Base-by-base conservation (phyloP, 1,284 basidiomycete species). In the Veloporphyrellus conicus region DNA sequence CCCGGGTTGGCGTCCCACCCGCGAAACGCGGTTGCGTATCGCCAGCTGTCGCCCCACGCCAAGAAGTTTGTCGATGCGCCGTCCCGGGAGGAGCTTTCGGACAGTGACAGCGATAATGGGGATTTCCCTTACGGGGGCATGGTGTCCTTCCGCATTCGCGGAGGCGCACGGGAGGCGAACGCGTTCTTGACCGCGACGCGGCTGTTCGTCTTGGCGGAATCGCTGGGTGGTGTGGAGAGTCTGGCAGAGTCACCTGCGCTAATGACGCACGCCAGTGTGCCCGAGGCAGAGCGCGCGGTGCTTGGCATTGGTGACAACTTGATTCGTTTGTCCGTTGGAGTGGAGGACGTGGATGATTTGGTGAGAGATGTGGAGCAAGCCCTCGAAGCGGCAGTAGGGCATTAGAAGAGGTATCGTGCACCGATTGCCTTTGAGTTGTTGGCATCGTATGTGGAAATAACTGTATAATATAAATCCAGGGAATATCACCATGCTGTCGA, bases 171-270 rank as follows among this genome's bases (percentile, higher is more conserved):
- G 45, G 76, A 77, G 50, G 84, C 88, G 9, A 78, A 85, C 49
- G 72, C 66, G 54, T 93, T 97, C 73, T 70, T 96, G 45, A 79
- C 78, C 0, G 67, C 77, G 2, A 75, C 85, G 28, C 68, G 79
- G 35, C 64, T 95, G 38, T 94, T 96, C 63, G 81, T 85, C 12
- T 76, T 98, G 15, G 94, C 94, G 3, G 93, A 96, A 74, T 86
- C 81, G 40, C 71, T 97, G 6, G 94, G 94, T 3, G 94, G 93
- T 0, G 90, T 96, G 14, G 94, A 98, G 76, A 87, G 82, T 64
- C 71, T 96, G 43, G 88, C 88, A 7, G 92, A 95, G 68, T 77
- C 87, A 34, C 90, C 90, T 0, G 82, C 81, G 38, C 73, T 74
- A 61, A 93, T 96, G 88, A 93, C 92, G n/a, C 86, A 90, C 62